phyloP scores from a whole-genome alignment of 73 alveolate species.

The Paramecium octaurelia region DNA sequence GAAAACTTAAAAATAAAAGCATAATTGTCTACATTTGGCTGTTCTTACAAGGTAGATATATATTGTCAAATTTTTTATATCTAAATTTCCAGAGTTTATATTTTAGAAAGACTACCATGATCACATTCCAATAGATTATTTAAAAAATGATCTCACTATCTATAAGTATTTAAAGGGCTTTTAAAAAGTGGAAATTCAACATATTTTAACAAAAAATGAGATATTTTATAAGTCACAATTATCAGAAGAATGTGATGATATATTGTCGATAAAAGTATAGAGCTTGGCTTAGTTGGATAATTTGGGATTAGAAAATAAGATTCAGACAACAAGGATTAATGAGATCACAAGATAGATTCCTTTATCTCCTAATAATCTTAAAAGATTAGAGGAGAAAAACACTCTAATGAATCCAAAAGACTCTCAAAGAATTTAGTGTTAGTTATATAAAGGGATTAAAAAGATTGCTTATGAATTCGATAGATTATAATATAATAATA shows the following conservation, averaged over 20 bases:
- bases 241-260: not conserved
- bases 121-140: not conserved
- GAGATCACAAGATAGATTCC: slow-evolving; percentile 42
- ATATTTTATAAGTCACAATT: not conserved
- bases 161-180: slow-evolving; percentile 14
- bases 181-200: not conserved
- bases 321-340: not conserved
- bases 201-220: not conserved
- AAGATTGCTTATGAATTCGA: slow-evolving; percentile 37
- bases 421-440: not conserved
- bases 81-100: not conserved
- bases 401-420: not conserved
- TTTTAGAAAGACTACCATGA: slow-evolving; percentile 3
- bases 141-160: slow-evolving; percentile 35
- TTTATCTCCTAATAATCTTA: slow-evolving; percentile 40
- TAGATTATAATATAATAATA: not conserved
- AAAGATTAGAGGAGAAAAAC: slow-evolving; percentile 2
- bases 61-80: not conserved
- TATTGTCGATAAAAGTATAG: not conserved
- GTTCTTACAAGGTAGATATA: not conserved
- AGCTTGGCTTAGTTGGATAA: not conserved
- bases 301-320: not conserved
- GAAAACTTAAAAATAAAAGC: not conserved
- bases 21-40: slow-evolving; percentile 26
- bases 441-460: not conserved